Base-by-base conservation (phyloP, 2,329 filamentous ascomycete species). In the Aspergillus hiratsukae region DNA sequence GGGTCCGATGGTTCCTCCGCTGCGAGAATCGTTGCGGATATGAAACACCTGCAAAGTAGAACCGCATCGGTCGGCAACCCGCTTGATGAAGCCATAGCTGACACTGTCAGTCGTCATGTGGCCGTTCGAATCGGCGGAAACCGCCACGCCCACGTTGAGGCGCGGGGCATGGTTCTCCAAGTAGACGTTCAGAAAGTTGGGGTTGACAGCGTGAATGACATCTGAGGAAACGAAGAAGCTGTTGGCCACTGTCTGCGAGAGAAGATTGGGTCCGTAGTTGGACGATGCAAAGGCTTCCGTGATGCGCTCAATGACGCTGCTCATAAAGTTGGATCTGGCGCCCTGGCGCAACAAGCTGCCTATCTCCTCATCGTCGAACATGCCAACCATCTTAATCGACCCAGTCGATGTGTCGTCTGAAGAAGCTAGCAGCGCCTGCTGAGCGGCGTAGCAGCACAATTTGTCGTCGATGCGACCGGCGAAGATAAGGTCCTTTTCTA, bases 311-410 rank as follows among this genome's bases (percentile, higher is more conserved):
- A 97, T 83, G 25, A 88, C 83, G 40, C 83, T 81, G 43, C 90
- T 88, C 56, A 97, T 82, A 78, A 97, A 95, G 78, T 97, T 97
- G 55, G 90, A 87, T 53, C 84, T 83, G 5, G 94, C 94, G 58
- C 94, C 94, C 76, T 97, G 93, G 55, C 93, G 89, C 51, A 97
- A 84, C 8, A 91, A 81, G 27, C 89, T 95, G 58, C 94, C 94
- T 59, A 99, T 96, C 74, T 99, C 94, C 74, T 99, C 94, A 67
- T 97, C 89, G 70, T 97, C 94, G 69, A 97, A 97, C 66, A 97
- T 87, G n/a, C 88, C 91, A 37, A 94, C 90, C 54, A 97, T 81
- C 76, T 95, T 95, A 74, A 97, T 86, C 53, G 87, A 83, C n/a
- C 86, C 73, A 1, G 78, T 70, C 41, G 77, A 78, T 9, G 81